Conservation (phyloP, 768 basidiomycete species). For the Lentinula raphanica region DNA sequence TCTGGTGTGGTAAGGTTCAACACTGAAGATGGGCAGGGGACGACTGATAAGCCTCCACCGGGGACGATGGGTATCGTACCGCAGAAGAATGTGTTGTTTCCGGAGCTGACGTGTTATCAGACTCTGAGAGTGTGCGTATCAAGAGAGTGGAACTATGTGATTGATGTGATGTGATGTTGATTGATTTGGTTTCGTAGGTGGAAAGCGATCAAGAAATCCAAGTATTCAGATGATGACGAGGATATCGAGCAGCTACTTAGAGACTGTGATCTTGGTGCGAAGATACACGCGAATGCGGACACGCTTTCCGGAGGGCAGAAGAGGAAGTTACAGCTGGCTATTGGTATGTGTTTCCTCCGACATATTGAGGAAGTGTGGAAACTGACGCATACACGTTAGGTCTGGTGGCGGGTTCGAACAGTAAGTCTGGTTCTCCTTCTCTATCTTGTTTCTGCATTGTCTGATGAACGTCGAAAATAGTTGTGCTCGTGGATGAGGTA, state of each 20-base stretch:
- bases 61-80: slow-evolving; percentile 74
- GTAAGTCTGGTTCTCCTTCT: slow-evolving; percentile 28
- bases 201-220: slow-evolving; percentile 66
- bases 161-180: no score
- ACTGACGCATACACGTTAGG: slow-evolving; percentile 25
- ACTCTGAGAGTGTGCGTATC: slow-evolving; percentile 52
- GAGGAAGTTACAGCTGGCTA: slow-evolving; percentile 77
- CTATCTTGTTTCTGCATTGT: background rate
- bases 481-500: slow-evolving; percentile 55
- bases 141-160: no score
- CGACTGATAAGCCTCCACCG: slow-evolving; percentile 46
- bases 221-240: slow-evolving; percentile 38
- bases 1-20: slow-evolving; percentile 48
- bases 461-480: no score
- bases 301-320: slow-evolving; percentile 79
- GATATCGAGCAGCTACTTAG: slow-evolving; percentile 59
- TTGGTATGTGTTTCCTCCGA: slow-evolving; percentile 19
- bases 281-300: slow-evolving; percentile 60
- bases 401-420: slow-evolving; percentile 68
- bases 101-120: slow-evolving; percentile 69
- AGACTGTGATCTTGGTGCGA: slow-evolving; percentile 70
- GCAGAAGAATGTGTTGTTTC: slow-evolving; percentile 80
- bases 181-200: slow-evolving; percentile 26
- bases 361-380: background rate
- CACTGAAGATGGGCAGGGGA: slow-evolving; percentile 33